These are phyloP conservation scores for Cairneyella variabilis DNA, from an alignment of 495 filamentous ascomycete genomes.

Conservation along the genomic window DNA sequence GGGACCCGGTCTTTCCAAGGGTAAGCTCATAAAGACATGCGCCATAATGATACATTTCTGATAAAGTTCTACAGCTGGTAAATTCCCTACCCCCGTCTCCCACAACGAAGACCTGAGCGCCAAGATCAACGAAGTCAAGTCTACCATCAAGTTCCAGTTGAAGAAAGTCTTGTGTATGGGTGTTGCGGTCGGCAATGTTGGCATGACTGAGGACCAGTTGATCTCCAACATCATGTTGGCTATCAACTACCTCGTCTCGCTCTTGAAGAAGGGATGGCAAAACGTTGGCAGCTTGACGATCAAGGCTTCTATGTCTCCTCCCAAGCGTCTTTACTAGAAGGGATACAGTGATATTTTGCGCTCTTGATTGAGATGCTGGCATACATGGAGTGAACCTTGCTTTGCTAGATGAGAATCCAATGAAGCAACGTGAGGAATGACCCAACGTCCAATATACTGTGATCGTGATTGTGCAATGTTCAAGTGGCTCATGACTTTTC, in stretches of 20 bases:
- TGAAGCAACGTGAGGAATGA: constrained; percentile 10
- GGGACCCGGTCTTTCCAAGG: constrained; percentile 97
- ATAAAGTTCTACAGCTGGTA: constrained; percentile 71
- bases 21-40: constrained; percentile 52
- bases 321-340: constrained; percentile 89
- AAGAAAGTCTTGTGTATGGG: constrained; percentile 99
- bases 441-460: no score
- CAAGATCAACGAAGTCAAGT: constrained; percentile 99
- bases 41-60: no score
- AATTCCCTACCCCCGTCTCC: constrained; percentile 97
- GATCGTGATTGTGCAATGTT: no score
- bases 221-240: constrained; percentile 94
- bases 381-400: constrained; percentile 5
- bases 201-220: constrained; percentile 93
- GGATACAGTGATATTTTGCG: constrained; percentile 10
- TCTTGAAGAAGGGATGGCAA: constrained; percentile 99
- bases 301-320: constrained; percentile 99
- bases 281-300: constrained; percentile 98
- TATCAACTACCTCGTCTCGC: constrained; percentile 98
- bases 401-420: constrained; percentile 19
- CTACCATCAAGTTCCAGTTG: constrained; percentile 99
- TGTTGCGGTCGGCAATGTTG: constrained; percentile 97
- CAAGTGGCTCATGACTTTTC: no score
- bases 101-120: constrained; percentile 86
- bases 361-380: constrained; percentile 27